phyloP scores from a whole-genome alignment of 306 rosid species.

The Luffa aegyptiaca region DNA sequence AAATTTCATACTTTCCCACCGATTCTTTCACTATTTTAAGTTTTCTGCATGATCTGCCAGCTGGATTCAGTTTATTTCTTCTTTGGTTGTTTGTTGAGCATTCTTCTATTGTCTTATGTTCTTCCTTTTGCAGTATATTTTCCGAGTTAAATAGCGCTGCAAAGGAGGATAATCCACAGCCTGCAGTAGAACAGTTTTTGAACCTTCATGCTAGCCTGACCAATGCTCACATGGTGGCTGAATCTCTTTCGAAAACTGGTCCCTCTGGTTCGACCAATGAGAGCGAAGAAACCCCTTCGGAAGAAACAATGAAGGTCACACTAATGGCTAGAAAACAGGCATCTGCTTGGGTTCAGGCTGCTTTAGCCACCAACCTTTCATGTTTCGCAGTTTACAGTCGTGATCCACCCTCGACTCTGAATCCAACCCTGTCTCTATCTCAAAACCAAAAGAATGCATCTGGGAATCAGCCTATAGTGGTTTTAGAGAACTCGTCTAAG shows the following conservation, averaged over 20 bases:
- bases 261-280: conserved; percentile 43
- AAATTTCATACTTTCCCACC: not conserved
- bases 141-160: conserved; percentile 62
- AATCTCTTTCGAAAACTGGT: conserved; percentile 46
- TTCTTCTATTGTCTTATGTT: not conserved
- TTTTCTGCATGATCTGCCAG: not conserved
- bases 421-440: conserved; percentile 32
- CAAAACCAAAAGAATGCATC: conserved; percentile 47
- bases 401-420: conserved; percentile 32
- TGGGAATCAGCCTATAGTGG: conserved; percentile 42
- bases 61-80: not conserved
- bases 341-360: conserved; percentile 83
- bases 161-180: conserved; percentile 74
- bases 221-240: conserved; percentile 40
- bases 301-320: conserved; percentile 54
- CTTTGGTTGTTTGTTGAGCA: not conserved
- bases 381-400: conserved; percentile 52
- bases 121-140: conserved; percentile 42
- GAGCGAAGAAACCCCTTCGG: conserved; percentile 36
- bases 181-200: conserved; percentile 70
- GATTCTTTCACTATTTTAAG: not conserved
- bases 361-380: conserved; percentile 65
- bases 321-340: conserved; percentile 54
- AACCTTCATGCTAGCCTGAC: conserved; percentile 54
- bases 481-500: conserved; percentile 56